Conservation (phyloP, 345 rosid species). For the Salix suchowensis region DNA sequence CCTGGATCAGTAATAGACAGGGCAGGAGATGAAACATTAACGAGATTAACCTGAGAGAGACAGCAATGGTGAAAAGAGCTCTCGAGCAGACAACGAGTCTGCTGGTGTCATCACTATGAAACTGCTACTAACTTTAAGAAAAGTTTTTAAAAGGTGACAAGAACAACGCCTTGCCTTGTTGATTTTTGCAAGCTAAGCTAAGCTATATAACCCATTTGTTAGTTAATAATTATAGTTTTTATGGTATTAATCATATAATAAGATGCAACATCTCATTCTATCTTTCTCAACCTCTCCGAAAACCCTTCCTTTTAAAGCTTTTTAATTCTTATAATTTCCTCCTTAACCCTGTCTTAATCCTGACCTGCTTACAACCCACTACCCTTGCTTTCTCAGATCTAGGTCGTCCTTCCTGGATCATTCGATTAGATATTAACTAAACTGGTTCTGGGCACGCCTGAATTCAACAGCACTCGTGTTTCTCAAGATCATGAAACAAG, state of each 20-base stretch:
- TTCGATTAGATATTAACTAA: neutral
- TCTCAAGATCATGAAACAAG: neutral
- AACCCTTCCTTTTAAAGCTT: conserved; percentile 44
- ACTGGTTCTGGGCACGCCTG: neutral
- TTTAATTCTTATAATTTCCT: neutral
- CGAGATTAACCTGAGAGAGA: conserved; percentile 16
- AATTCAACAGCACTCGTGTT: neutral
- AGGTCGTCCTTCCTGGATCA: neutral
- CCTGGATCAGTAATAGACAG: neutral
- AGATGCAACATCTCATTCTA: conserved; percentile 41
- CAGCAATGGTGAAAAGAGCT: conserved; percentile 29
- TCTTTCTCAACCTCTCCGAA: conserved; percentile 8
- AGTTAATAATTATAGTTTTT: neutral
- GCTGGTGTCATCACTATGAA: conserved; percentile 8
- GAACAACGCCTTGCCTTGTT: conserved; percentile 12
- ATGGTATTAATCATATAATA: neutral
- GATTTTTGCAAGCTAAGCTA: conserved; percentile 48
- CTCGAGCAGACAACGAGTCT: conserved; percentile 17
- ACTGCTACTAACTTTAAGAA: neutral
- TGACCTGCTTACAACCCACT: neutral
- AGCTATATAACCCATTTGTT: conserved; percentile 17
- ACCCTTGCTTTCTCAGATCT: neutral
- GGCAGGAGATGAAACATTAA: neutral
- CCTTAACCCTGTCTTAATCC: neutral
- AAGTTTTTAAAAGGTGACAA: neutral